These are phyloP conservation scores for Pholiota conissans DNA, from an alignment of 768 basidiomycete genomes.

Conservation along the genomic window DNA sequence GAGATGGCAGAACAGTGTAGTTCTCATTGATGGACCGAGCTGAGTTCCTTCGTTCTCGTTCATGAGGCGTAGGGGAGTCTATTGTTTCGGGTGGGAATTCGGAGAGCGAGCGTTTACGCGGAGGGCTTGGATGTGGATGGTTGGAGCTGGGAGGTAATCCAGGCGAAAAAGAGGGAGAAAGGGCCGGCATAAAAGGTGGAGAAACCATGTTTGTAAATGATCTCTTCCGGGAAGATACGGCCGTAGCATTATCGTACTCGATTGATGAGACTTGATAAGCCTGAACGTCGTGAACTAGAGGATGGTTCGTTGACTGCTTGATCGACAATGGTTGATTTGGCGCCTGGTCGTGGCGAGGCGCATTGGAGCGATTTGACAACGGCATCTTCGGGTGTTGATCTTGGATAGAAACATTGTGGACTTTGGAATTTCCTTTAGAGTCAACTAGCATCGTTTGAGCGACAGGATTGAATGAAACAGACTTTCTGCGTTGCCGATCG, in stretches of 20 bases:
- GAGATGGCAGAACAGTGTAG: not conserved
- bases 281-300: no score
- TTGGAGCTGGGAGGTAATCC: not conserved
- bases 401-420: not conserved
- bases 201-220: not conserved
- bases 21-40: no score
- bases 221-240: no score
- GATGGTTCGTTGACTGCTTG: not conserved
- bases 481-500: not conserved
- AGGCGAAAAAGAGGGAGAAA: no score
- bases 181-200: no score
- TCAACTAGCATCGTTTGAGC: not conserved
- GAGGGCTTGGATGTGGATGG: not conserved
- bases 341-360: not conserved
- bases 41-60: not conserved
- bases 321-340: not conserved
- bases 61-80: not conserved
- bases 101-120: not conserved
- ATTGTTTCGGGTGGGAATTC: not conserved
- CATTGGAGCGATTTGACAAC: not conserved
- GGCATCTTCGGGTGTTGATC: not conserved
- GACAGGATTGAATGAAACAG: not conserved
- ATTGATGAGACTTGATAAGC: no score
- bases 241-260: no score
- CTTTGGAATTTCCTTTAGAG: not conserved